Conservation (phyloP, 1,139 yeast genomes). For the Hanseniaspora gamundiae region DNA sequence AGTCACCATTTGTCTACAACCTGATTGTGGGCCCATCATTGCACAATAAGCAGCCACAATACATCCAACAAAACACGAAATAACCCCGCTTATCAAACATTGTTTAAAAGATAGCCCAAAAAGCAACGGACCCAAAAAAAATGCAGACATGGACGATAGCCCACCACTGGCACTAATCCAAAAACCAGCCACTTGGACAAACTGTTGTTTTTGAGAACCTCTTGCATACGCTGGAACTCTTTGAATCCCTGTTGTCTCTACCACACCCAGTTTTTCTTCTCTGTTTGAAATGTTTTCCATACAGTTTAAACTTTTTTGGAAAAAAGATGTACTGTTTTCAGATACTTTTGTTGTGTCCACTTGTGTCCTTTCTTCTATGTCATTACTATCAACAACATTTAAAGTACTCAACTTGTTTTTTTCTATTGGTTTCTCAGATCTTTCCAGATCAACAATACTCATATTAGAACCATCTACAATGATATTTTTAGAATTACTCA, state of each 20-base stretch:
- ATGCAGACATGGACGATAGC: conserved; percentile 73
- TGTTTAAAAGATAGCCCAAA: conserved; percentile 57
- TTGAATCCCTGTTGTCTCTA: conserved; percentile 75
- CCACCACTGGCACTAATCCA: conserved; percentile 86
- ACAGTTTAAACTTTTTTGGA: neutral
- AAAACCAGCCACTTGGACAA: conserved; percentile 53
- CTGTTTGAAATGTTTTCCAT: neutral
- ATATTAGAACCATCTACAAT: conserved; percentile 7
- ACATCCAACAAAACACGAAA: conserved; percentile 58
- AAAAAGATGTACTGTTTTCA: neutral
- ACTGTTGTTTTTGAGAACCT: conserved; percentile 38
- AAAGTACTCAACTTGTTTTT: too few species aligned
- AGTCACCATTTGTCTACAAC: conserved; percentile 77
- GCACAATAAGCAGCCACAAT: conserved; percentile 70
- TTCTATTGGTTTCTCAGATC: too few species aligned
- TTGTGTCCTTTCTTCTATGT: too few species aligned
- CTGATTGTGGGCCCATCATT: conserved; percentile 78
- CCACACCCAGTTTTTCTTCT: conserved; percentile 33
- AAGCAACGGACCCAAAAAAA: conserved; percentile 57
- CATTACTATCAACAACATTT: too few species aligned
- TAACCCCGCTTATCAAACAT: conserved; percentile 45
- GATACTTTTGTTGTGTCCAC: neutral
- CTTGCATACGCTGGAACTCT: conserved; percentile 64
- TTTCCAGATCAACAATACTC: neutral
- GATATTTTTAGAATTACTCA: too few species aligned